phyloP scores from a whole-genome alignment of 106 monocot species.

The Alisma plantagoaquatica region DNA sequence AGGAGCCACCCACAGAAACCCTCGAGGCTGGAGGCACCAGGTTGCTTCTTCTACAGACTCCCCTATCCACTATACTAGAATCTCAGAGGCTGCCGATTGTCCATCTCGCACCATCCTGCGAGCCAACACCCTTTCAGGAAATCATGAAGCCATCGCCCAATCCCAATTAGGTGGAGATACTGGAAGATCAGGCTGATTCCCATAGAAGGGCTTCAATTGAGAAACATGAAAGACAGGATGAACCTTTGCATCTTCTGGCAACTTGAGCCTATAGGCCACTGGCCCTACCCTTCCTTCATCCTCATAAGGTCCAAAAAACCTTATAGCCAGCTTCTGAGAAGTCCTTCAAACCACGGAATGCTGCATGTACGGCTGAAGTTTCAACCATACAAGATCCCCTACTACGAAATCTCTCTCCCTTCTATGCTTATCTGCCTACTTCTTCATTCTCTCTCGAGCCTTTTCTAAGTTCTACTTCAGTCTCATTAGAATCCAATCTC shows the following conservation, averaged over 20 bases:
- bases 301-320: background rate
- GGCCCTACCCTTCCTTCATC: background rate
- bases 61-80: too few species aligned
- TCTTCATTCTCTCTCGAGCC: background rate
- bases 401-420: background rate
- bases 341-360: background rate
- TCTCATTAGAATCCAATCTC: background rate
- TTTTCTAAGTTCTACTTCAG: background rate
- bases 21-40: too few species aligned
- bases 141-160: too few species aligned
- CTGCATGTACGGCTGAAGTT: background rate
- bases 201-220: too few species aligned
- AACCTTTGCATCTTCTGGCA: background rate
- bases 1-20: too few species aligned
- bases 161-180: too few species aligned
- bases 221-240: conserved; percentile 1
- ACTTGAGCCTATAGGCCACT: background rate
- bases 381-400: background rate
- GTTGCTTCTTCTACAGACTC: too few species aligned
- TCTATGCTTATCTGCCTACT: background rate
- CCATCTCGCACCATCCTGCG: too few species aligned
- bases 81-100: too few species aligned
- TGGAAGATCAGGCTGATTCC: too few species aligned
- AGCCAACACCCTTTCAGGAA: too few species aligned
- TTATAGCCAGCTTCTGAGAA: background rate